A percentile compares a stretch with the other conserved stretches of the same genome.
Conservation (phyloP, 768 basidiomycete species). For the Auricularia heimuer region DNA sequence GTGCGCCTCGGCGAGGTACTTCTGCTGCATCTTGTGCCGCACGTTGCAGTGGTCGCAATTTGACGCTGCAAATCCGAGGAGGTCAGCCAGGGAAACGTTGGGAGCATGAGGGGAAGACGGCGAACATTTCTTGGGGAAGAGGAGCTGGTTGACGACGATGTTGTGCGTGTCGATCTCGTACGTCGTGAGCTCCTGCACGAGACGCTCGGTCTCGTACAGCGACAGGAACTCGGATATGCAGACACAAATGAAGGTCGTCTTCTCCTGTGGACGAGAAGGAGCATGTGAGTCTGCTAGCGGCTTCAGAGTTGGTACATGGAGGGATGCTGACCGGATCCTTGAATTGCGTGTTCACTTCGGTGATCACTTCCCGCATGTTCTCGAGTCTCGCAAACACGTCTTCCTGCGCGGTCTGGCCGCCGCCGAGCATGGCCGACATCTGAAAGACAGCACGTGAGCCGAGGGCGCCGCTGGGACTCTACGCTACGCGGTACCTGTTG, state of each 20-base stretch:
- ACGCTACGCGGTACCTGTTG: constrained; percentile 43
- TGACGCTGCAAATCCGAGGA: constrained; percentile 44
- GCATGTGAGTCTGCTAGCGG: neutral
- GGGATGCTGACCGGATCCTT: constrained; percentile 78
- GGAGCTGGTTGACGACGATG: constrained; percentile 94
- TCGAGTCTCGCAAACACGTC: constrained; percentile 99
- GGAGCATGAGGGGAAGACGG: neutral
- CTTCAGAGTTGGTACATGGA: neutral
- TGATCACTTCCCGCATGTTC: constrained; percentile 92
- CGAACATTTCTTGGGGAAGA: constrained; percentile 83
- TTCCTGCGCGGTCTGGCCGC: constrained; percentile 79
- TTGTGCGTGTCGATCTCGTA: constrained; percentile 98
- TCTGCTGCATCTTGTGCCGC: constrained; percentile 95
- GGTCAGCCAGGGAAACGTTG: neutral
- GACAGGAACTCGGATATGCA: constrained; percentile 98
- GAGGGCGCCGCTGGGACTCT: too few species aligned
- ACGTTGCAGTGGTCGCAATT: constrained; percentile 95
- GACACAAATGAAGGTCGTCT: constrained; percentile 97
- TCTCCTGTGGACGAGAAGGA: constrained; percentile 49
- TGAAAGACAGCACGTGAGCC: constrained; percentile 20
- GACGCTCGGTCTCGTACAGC: constrained; percentile 94
- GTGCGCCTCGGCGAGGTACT: constrained; percentile 92
- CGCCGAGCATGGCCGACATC: constrained; percentile 97
- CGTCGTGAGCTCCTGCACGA: constrained; percentile 90
- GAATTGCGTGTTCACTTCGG: constrained; percentile 98